These are phyloP conservation scores for Nemophila menziesii DNA, from an alignment of 257 asterid species.

Conservation along the genomic window DNA sequence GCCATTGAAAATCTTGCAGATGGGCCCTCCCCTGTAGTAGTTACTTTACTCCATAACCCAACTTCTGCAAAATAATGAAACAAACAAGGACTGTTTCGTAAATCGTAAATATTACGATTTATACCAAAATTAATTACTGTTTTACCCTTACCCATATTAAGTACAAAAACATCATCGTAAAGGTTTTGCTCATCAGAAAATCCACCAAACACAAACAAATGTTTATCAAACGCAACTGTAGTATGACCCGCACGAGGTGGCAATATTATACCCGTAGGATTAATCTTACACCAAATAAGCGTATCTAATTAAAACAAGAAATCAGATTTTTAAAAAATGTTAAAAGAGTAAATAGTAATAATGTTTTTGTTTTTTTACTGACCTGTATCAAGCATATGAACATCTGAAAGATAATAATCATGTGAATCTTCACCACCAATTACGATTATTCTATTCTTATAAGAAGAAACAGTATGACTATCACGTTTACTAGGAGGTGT, in stretches of 20 bases:
- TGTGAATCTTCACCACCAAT: slow-evolving; percentile 90
- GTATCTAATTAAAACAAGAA: slow-evolving; percentile 36
- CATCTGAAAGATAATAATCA: slow-evolving; percentile 77
- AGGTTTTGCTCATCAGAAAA: slow-evolving; percentile 83
- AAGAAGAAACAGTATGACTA: slow-evolving; percentile 90
- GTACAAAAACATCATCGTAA: slow-evolving; percentile 73
- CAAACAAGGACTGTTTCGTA: too few species aligned
- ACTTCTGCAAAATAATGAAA: slow-evolving; percentile 39
- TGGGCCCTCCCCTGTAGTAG: slow-evolving; percentile 67
- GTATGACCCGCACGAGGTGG: slow-evolving; percentile 99
- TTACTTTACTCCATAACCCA: slow-evolving; percentile 67
- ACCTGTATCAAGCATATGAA: slow-evolving; percentile 93
- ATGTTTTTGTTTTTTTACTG: slow-evolving; percentile 4
- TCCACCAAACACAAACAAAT: slow-evolving; percentile 87
- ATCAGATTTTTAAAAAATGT: background rate
- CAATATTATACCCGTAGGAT: slow-evolving; percentile 73
- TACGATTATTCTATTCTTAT: slow-evolving; percentile 81
- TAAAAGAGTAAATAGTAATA: slow-evolving; percentile 15
- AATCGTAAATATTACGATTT: too few species aligned
- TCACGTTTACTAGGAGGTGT: slow-evolving; percentile 93
- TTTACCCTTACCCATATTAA: slow-evolving; percentile 56
- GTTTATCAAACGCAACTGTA: slow-evolving; percentile 61
- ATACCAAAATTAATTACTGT: background rate
- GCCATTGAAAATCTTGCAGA: slow-evolving; percentile 94
- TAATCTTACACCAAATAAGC: slow-evolving; percentile 84